Conservation (phyloP, 179 eudicot species). For the Actinidia polygama region DNA sequence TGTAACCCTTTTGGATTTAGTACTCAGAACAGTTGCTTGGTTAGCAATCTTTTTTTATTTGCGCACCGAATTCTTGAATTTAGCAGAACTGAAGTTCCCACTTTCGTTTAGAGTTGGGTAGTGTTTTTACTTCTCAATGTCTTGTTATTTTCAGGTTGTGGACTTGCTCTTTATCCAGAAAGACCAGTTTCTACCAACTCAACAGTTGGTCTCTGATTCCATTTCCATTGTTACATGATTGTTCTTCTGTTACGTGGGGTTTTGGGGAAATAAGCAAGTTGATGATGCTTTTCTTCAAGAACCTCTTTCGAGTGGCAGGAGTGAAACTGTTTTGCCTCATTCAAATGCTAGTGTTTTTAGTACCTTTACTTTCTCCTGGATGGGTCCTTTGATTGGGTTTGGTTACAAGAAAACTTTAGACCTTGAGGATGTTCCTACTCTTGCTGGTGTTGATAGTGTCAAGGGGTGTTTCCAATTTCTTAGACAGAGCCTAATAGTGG, state of each 20-base stretch:
- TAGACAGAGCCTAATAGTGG: conserved; percentile 38
- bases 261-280: conserved; percentile 37
- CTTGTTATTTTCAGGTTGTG: conserved; percentile 51
- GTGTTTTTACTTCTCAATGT: conserved; percentile 51
- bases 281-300: conserved; percentile 41
- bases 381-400: conserved; percentile 52
- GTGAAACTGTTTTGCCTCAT: conserved; percentile 49
- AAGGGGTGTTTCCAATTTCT: conserved; percentile 55
- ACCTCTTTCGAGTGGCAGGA: conserved; percentile 54
- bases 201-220: conserved; percentile 54
- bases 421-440: conserved; percentile 82
- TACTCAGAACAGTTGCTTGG: conserved; percentile 49
- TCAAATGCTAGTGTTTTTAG: conserved; percentile 61
- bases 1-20: conserved; percentile 47
- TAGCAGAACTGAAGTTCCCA: conserved; percentile 49
- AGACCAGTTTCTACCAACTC: conserved; percentile 25
- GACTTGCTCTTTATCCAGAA: conserved; percentile 41
- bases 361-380: conserved; percentile 71
- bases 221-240: conserved; percentile 47
- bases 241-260: conserved; percentile 49
- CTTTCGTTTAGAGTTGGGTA: conserved; percentile 65
- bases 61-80: conserved; percentile 30
- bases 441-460: conserved; percentile 52
- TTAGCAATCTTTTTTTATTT: conserved; percentile 46
- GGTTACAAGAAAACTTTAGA: conserved; percentile 70